Conservation (phyloP, 2,329 filamentous ascomycete genomes). For the Ophiostoma sp. region DNA sequence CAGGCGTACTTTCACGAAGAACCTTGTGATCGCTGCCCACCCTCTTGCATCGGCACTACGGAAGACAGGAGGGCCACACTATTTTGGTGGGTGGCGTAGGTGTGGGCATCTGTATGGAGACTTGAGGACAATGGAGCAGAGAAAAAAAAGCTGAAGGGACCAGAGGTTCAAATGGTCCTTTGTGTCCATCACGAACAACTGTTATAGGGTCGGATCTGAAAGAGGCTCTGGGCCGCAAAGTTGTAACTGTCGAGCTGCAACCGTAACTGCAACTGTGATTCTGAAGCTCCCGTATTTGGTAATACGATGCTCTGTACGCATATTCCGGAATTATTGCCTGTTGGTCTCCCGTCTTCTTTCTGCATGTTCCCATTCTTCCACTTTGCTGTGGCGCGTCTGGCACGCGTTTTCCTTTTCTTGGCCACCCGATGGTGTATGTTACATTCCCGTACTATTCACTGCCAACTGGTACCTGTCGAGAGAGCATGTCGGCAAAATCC, state of each 20-base stretch:
- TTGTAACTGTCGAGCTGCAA: neutral
- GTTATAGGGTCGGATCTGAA: neutral
- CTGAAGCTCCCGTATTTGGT: neutral
- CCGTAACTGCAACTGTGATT: neutral
- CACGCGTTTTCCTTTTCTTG: neutral
- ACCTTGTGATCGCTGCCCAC: neutral
- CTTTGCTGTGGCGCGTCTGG: neutral
- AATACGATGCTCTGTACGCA: neutral
- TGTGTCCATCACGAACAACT: neutral
- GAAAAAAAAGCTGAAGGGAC: neutral
- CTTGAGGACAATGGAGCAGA: neutral
- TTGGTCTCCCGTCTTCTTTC: neutral
- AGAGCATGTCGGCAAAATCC: neutral
- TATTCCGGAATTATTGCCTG: neutral
- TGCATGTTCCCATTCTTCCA: neutral
- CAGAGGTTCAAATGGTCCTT: neutral
- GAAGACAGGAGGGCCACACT: neutral
- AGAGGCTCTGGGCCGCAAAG: neutral
- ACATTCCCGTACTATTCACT: neutral
- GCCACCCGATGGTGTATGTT: neutral
- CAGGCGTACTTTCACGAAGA: neutral
- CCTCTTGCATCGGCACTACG: constrained; percentile 4
- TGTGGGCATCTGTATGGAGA: neutral
- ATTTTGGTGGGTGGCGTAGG: constrained; percentile 17
- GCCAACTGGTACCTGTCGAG: neutral